Base-by-base conservation (phyloP, 805 yeast genomes). In the Alloascoidea hylecoeti region DNA sequence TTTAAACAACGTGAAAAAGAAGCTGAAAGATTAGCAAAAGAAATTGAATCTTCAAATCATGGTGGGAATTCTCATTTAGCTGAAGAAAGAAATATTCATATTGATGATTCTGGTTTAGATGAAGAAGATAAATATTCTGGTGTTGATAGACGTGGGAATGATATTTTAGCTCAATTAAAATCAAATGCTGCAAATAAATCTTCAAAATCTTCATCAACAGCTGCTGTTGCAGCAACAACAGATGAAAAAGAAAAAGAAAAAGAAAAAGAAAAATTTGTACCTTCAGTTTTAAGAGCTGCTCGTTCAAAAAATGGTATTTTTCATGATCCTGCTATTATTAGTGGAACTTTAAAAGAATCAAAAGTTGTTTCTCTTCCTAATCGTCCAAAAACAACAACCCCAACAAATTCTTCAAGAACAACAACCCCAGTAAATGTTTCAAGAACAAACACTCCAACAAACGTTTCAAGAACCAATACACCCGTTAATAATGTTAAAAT, bases 101-200 rank as follows among this genome's bases (percentile, higher is more conserved):
- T 80, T 30, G 95, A 83, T 53, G 95, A 83, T 51, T 72, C 81
- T 42, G 95, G 94, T 14, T 46, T 83, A 47, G 97, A 92, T 57
- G 98, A 92, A 60, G 98, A 92, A 57, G 96, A 88, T 56, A 82
- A 82, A 57, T 92, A 88, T 53, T 85, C 96, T 3, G 96, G 96
- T 37, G 98, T 86, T 35, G 76, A 70, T 41, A 72, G 92, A 50
- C 51, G 30, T 9, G 30, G 30, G 9, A 23, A 23, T 23, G 30
- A 23, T n/a, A 23, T 23, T 23, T 9, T 23, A n/a, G 30, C 30
- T 23, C 30, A 23, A 23, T n/a, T 23, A 9, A 23, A 23, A n/a
- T 23, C 30, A 9, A 23, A 23, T 23, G 30, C 30, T n/a, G 30
- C 30, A 9, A n/a, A n/a, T 9, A 23, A 23, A 23, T 23, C 30